phyloP scores from a whole-genome alignment of 306 rosid genomes.

The Prunus campanulata region DNA sequence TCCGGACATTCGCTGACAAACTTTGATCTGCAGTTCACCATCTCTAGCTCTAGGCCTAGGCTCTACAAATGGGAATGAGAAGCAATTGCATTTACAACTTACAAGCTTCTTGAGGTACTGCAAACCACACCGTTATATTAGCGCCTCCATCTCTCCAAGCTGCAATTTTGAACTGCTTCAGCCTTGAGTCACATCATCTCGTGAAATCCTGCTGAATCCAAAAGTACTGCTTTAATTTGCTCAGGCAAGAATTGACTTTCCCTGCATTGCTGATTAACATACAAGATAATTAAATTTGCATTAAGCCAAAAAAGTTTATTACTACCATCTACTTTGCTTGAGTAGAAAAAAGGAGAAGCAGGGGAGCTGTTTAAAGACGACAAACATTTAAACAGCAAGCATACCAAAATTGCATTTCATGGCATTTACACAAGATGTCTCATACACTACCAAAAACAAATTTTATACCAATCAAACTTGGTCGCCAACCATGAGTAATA shows the following conservation, averaged over 20 bases:
- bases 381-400: neutral
- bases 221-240: slow-evolving; percentile 72
- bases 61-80: slow-evolving; percentile 15
- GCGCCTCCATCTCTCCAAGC: slow-evolving; percentile 20
- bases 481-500: neutral
- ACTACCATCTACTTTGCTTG: neutral
- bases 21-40: neutral
- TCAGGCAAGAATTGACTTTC: slow-evolving; percentile 79
- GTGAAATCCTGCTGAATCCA: slow-evolving; percentile 73
- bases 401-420: neutral
- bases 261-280: slow-evolving; percentile 69
- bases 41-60: neutral
- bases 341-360: no score
- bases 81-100: slow-evolving; percentile 31
- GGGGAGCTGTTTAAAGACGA: no score
- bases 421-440: neutral
- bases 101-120: neutral
- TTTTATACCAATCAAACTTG: neutral
- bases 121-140: slow-evolving; percentile 7
- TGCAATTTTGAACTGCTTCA: slow-evolving; percentile 14
- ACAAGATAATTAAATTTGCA: neutral
- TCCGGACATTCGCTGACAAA: slow-evolving; percentile 20
- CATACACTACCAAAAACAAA: neutral
- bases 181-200: slow-evolving; percentile 41
- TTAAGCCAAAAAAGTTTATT: no score